Base-by-base conservation (phyloP, 768 basidiomycete genomes). In the Holtermannia corniformis region DNA sequence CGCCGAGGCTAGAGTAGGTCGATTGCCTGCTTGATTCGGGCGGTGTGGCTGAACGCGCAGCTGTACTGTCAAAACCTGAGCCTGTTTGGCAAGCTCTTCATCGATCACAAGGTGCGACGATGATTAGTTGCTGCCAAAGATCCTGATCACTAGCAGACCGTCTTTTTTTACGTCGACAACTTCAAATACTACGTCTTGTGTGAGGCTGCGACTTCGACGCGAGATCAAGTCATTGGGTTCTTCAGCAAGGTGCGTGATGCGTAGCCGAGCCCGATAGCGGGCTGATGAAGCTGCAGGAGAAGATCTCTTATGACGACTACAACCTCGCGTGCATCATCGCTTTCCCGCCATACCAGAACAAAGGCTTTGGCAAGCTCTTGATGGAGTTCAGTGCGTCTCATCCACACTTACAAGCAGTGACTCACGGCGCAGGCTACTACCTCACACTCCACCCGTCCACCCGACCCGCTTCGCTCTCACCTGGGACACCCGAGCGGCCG, bases 51-150 rank as follows among this genome's bases (percentile, higher is more conserved):
- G 19, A 52, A 5, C 50, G 23, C 41, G 2, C 67, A 96, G 93
- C 78, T 96, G 4, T 97, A 92, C 66, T 97, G 92, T 71, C 93
- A 97, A 71, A 93, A 93, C 65, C 75, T 99, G 25, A 86, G 90
- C 16, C 78, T 97, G 5, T 97, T 96, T 65, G 93, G 92, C 25
- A 97, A 97, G 72, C 77, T 97, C n/a, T 97, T 99, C 71, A 96
- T 97, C 64, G 95, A 97, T 64, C 85, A 92, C 57, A 99, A 99
- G 74, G 93, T 92, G 11, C 32, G n/a, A n/a, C n/a, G n/a, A n/a
- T n/a, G n/a, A n/a, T 37, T 37, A 74, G 64, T 49, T 23, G n/a
- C 3, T 3, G 37, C 50, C 37, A 20, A 23, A 28, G 23, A 10
- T 43, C n/a, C 21, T 32, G n/a, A 27, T 51, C 27, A 12, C n/a